Conservation (phyloP, 2,329 filamentous ascomycete genomes). For the Cordyceps cicadae region DNA sequence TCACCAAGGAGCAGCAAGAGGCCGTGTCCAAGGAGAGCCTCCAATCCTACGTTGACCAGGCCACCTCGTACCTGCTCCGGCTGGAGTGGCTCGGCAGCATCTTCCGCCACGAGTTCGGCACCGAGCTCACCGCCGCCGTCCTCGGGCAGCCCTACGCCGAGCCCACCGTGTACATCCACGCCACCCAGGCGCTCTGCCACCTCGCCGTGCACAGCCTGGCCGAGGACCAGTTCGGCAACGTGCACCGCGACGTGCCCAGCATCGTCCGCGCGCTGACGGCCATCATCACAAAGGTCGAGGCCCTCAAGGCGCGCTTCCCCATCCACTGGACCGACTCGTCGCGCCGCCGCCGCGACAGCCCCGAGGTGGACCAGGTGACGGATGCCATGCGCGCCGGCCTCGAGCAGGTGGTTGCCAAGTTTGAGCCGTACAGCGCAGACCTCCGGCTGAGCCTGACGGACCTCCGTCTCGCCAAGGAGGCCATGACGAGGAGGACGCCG, state of each 20-base stretch:
- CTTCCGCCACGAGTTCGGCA: constrained; percentile 62
- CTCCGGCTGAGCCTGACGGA: constrained; percentile 64
- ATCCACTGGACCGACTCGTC: constrained; percentile 74
- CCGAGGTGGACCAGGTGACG: constrained; percentile 65
- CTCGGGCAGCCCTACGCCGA: constrained; percentile 68
- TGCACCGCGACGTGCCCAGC: constrained; percentile 68
- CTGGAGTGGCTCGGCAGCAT: constrained; percentile 52
- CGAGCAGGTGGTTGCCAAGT: constrained; percentile 56
- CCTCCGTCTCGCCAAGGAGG: constrained; percentile 65
- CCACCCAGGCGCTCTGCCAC: constrained; percentile 58
- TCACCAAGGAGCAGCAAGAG: constrained; percentile 47
- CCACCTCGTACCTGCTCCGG: constrained; percentile 37
- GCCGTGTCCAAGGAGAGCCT: constrained; percentile 42
- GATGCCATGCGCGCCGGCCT: constrained; percentile 58
- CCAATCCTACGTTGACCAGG: constrained; percentile 37
- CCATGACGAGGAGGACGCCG: constrained; percentile 28
- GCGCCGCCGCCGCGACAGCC: constrained; percentile 39
- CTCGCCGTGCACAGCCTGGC: constrained; percentile 65
- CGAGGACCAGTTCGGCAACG: constrained; percentile 79
- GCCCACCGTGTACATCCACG: constrained; percentile 59
- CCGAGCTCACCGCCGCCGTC: constrained; percentile 57
- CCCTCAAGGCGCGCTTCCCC: constrained; percentile 50
- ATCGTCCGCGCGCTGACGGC: constrained; percentile 66
- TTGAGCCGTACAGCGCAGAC: constrained; percentile 65
- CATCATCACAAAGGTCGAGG: constrained; percentile 61